phyloP scores from a whole-genome alignment of 2,329 filamentous ascomycete genomes.

The Microdochium paspali region DNA sequence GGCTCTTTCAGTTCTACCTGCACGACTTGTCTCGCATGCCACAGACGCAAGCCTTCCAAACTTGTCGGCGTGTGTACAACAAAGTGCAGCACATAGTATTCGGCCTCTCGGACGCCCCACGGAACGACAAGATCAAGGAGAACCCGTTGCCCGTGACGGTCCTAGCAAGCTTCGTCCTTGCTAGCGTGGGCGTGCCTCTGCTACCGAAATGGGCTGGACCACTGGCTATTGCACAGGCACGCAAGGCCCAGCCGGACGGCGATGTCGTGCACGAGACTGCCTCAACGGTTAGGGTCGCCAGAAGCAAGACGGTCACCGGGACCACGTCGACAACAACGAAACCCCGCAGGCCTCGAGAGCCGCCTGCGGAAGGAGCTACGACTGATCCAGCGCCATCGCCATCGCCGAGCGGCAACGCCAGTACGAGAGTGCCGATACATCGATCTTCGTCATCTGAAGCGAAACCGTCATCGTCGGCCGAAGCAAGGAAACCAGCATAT shows the following conservation, averaged over 20 bases:
- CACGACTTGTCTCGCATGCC: conserved; percentile 71
- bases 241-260: conserved; percentile 58
- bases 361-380: not conserved
- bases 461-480: conserved; percentile 2
- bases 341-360: conserved; percentile 27
- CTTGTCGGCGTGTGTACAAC: conserved; percentile 76
- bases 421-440: not conserved
- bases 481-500: conserved; percentile 31
- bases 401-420: not conserved
- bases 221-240: conserved; percentile 70
- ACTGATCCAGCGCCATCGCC: not conserved
- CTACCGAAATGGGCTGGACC: conserved; percentile 73
- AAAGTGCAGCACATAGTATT: conserved; percentile 85
- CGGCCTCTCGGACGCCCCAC: conserved; percentile 58
- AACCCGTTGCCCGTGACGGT: conserved; percentile 74
- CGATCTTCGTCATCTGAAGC: not conserved
- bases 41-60: conserved; percentile 69
- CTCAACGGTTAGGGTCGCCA: conserved; percentile 40
- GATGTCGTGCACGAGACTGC: conserved; percentile 50
- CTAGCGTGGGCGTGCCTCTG: conserved; percentile 64
- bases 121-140: conserved; percentile 69
- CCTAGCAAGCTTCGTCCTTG: conserved; percentile 70
- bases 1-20: conserved; percentile 82
- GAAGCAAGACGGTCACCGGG: conserved; percentile 59
- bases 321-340: conserved; percentile 25